Evolutionary conservation across 2,329 filamentous ascomycete species (phyloP).

Genomic region (Conoideocrella luteorostrata): DNA sequence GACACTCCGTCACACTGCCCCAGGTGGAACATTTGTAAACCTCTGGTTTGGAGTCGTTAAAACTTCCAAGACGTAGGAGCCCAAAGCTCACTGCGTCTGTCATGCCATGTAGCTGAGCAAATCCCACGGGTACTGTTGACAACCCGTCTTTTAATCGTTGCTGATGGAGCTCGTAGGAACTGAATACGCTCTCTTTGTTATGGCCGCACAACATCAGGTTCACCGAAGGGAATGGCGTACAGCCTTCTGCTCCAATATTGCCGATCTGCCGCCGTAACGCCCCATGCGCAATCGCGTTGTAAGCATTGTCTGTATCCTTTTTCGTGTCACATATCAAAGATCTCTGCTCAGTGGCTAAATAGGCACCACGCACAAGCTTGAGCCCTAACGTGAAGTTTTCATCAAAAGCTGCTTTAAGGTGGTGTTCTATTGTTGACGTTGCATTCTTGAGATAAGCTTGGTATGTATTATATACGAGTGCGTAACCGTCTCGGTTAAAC

Average conservation of each 20-base stretch:
- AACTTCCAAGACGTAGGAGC: conserved; percentile 32
- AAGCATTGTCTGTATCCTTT: conserved; percentile 44
- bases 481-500: conserved; percentile 31
- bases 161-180: conserved; percentile 36
- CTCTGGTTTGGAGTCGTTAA: conserved; percentile 15
- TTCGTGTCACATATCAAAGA: conserved; percentile 47
- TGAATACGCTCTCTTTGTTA: conserved; percentile 36
- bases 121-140: conserved; percentile 31
- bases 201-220: conserved; percentile 48
- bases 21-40: conserved; percentile 36
- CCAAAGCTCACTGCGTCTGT: conserved; percentile 49
- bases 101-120: conserved; percentile 52
- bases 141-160: conserved; percentile 27
- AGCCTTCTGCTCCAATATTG: conserved; percentile 7
- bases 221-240: conserved; percentile 33
- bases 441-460: conserved; percentile 50
- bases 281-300: conserved; percentile 42
- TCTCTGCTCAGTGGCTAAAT: conserved; percentile 43
- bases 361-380: conserved; percentile 52
- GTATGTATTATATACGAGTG: conserved; percentile 44
- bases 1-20: conserved; percentile 31
- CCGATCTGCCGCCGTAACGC: conserved; percentile 32
- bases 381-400: conserved; percentile 46
- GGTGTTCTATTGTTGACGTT: conserved; percentile 31
- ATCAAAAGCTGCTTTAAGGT: conserved; percentile 37